Base-by-base conservation (phyloP, 345 rosid species). In the Lepidium africanum region DNA sequence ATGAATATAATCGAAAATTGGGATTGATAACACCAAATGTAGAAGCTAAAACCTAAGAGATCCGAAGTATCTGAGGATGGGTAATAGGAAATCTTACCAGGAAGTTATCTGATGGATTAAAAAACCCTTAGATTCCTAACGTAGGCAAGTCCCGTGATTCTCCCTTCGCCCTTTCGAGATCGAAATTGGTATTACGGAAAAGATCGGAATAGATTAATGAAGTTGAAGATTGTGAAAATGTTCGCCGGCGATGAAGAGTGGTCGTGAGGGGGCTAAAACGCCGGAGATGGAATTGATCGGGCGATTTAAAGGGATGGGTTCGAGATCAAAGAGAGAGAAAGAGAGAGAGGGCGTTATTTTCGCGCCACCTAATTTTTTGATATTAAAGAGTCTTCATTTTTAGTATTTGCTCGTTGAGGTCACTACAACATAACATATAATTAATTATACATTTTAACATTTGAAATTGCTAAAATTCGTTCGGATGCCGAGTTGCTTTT, bases 311-410 rank as follows among this genome's bases (percentile, higher is more conserved):
- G 61, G 59, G 19, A 60, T 7, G 52, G 30, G 21, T 14, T 42
- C 8, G 70, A 55, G 70, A 71, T 62, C 69, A 65, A 73, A 73
- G 77, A 64, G 68, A 56, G 40, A 66, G 45, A 63, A 17, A 49
- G 63, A 52, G 25, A 46, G 49, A 37, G 21, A 65, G 77, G 85
- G 65, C 83, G 91, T 76, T 79, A 71, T 72, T 84, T 88, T 87
- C 85, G 96, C 93, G 91, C 90, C 91, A 85, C 92, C 88, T 72
- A 64, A 73, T 84, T 61, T n/a, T 21, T 60, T 62, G 67, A 66
- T 67, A 67, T 36, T 51, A 60, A 52, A 67, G 69, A 53, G 63
- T 73, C 71, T 65, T 54, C 41, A 33, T 49, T 55, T 25, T 40
- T 27, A 5, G 32, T 27, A 27, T 41, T 47, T 47, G 32, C 53